Percentiles rank a stretch among this genome's conserved stretches.
Conservation (phyloP, 1,139 yeast species). For the Hyphopichia buzzinii region DNA sequence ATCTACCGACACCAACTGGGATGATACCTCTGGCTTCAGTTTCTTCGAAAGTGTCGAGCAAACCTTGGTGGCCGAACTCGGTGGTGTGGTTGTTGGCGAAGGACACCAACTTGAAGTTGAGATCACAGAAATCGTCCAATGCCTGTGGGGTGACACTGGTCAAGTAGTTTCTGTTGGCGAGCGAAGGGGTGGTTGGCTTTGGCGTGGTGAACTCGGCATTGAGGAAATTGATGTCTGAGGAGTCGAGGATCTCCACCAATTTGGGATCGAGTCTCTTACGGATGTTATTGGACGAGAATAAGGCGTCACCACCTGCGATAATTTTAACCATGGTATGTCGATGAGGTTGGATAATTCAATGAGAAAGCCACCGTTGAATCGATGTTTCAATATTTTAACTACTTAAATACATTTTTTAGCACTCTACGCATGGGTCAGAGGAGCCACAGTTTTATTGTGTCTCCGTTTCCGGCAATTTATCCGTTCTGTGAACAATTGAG, state of each 20-base stretch:
- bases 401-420: too few species aligned
- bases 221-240: constrained; percentile 16
- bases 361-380: too few species aligned
- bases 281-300: constrained; percentile 15
- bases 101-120: constrained; percentile 15
- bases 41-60: constrained; percentile 16
- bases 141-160: constrained; percentile 16
- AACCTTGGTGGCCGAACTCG: constrained; percentile 18
- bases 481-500: too few species aligned
- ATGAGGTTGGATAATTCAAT: too few species aligned
- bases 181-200: constrained; percentile 16
- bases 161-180: constrained; percentile 16
- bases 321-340: constrained; percentile 6
- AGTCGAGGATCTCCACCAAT: constrained; percentile 12
- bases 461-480: too few species aligned
- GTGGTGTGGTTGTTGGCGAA: constrained; percentile 19
- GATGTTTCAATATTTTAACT: too few species aligned
- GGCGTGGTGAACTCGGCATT: constrained; percentile 21
- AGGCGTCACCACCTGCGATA: constrained; percentile 19
- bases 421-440: too few species aligned
- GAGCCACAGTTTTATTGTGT: too few species aligned
- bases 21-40: constrained; percentile 14
- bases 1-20: constrained; percentile 18
- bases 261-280: constrained; percentile 16
- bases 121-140: constrained; percentile 15